phyloP scores from a whole-genome alignment of 768 basidiomycete species.

The Plicaturopsis crispa region DNA sequence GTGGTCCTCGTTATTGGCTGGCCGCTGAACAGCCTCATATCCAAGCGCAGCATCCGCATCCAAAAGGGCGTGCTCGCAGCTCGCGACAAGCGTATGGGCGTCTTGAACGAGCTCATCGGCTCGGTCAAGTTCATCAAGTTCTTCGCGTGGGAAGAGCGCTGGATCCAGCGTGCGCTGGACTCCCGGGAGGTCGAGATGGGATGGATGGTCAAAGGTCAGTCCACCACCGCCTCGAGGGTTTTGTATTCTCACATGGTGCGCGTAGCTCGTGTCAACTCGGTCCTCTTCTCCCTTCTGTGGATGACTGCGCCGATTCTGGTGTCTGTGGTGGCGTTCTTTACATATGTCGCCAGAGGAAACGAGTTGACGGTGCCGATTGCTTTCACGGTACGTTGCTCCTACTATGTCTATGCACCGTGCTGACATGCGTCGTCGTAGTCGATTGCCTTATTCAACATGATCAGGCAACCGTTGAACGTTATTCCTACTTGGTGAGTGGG shows the following conservation, averaged over 20 bases:
- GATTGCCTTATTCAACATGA: slow-evolving; percentile 46
- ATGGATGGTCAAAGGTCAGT: slow-evolving; percentile 66
- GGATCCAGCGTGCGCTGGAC: slow-evolving; percentile 60
- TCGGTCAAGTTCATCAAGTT: slow-evolving; percentile 78
- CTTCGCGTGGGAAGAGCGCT: slow-evolving; percentile 75
- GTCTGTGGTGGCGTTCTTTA: slow-evolving; percentile 40
- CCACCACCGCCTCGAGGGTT: not conserved
- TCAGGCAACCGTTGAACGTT: slow-evolving; percentile 37
- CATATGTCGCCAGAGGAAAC: slow-evolving; percentile 34
- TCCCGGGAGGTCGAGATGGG: slow-evolving; percentile 63
- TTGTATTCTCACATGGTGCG: not conserved
- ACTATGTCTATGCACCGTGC: not conserved
- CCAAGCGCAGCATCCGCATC: slow-evolving; percentile 51
- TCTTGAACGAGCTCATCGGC: slow-evolving; percentile 71
- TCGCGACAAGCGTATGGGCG: slow-evolving; percentile 69
- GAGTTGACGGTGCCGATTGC: slow-evolving; percentile 48
- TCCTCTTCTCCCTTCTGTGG: slow-evolving; percentile 42
- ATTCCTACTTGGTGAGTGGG: too few relatives aligned
- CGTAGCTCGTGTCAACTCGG: slow-evolving; percentile 30
- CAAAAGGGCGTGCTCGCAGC: slow-evolving; percentile 54
- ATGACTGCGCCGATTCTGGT: slow-evolving; percentile 39
- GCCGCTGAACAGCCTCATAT: slow-evolving; percentile 65
- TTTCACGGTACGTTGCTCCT: slow-evolving; percentile 33
- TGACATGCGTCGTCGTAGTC: slow-evolving; percentile 17
- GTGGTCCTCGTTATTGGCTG: slow-evolving; percentile 56